Evolutionary conservation across 163 green algal species (phyloP), one percentile per base, ranked within the genome.

Genomic region (Prototheca stagnorum): DNA sequence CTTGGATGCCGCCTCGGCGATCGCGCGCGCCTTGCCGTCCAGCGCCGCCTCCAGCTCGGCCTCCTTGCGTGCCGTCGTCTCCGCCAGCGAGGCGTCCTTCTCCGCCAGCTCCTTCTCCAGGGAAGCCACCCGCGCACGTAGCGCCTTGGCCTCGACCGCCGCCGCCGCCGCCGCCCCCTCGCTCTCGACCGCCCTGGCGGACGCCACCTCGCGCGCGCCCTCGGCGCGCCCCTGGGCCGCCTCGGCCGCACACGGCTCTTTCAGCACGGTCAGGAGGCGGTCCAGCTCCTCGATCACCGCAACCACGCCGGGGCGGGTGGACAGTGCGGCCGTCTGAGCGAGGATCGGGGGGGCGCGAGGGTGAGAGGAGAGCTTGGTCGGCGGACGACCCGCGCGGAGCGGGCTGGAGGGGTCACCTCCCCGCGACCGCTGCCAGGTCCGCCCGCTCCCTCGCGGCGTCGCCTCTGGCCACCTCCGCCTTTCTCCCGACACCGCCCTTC

Each of bases 261-360:
- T 41, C 35, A 77, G 45, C 20, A 64, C 21, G 2, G 41, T 47
- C 3, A 47, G 15, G 28, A 74, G 44, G 33, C 51, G 54, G 52
- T 77, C 62, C 37, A 79, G 59, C 57, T 77, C 70, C 14, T 77
- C 70, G 9, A 76, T 59, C 24, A 46, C 45, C 1, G 51, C 55
- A 24, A 61, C 21, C 7, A 66, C 37, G 17, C 44, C 48, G 4
- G 58, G 5, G 40, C 59, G 64, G 49, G 51, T 47, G n/a, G 22
- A 23, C 35, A 74, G n/a, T n/a, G n/a, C n/a, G n/a, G n/a, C n/a
- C n/a, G n/a, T n/a, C n/a, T n/a, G n/a, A n/a, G n/a, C n/a, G n/a
- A n/a, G n/a, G n/a, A n/a, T n/a, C n/a, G n/a, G n/a, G n/a, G n/a
- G n/a, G n/a, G n/a, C n/a, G n/a, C n/a, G n/a, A n/a, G n/a, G n/a